Percentiles rank a stretch among this genome's conserved stretches.
Conservation (phyloP, 495 filamentous ascomycete genomes). For the Aspergillus wentii region DNA sequence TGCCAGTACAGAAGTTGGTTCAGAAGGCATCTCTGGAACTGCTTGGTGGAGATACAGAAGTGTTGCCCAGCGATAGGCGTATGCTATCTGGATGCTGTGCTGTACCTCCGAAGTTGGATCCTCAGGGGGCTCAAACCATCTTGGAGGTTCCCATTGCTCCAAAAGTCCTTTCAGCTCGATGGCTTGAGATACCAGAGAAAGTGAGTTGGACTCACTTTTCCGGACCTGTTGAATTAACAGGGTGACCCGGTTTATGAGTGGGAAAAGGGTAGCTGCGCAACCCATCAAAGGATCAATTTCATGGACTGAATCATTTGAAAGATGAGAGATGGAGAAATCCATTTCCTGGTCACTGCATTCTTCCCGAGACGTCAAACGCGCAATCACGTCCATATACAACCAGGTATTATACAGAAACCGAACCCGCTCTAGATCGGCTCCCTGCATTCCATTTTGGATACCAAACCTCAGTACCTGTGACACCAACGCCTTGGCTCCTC, state of each 20-base stretch:
- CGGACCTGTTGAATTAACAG: slow-evolving; percentile 63
- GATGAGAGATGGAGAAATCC: slow-evolving; percentile 36
- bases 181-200: slow-evolving; percentile 58
- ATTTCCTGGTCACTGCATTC: slow-evolving; percentile 52
- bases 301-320: slow-evolving; percentile 39
- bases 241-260: slow-evolving; percentile 65
- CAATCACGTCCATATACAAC: slow-evolving; percentile 81
- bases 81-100: slow-evolving; percentile 66
- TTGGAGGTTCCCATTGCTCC: slow-evolving; percentile 60
- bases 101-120: slow-evolving; percentile 61
- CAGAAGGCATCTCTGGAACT: slow-evolving; percentile 67
- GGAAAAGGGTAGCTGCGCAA: slow-evolving; percentile 67
- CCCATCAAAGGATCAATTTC: slow-evolving; percentile 76
- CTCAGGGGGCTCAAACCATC: slow-evolving; percentile 56
- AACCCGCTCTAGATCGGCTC: slow-evolving; percentile 50
- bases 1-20: slow-evolving; percentile 52
- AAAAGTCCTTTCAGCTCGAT: slow-evolving; percentile 59
- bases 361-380: slow-evolving; percentile 64
- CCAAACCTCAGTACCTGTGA: slow-evolving; percentile 48
- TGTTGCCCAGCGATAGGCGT: slow-evolving; percentile 74
- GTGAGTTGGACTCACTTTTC: slow-evolving; percentile 51
- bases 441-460: slow-evolving; percentile 22
- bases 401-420: slow-evolving; percentile 73
- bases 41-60: slow-evolving; percentile 74
- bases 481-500: slow-evolving; percentile 63